These are phyloP conservation scores for Pterulicium gracile DNA, from an alignment of 1,284 basidiomycete species.

Conservation along the genomic window DNA sequence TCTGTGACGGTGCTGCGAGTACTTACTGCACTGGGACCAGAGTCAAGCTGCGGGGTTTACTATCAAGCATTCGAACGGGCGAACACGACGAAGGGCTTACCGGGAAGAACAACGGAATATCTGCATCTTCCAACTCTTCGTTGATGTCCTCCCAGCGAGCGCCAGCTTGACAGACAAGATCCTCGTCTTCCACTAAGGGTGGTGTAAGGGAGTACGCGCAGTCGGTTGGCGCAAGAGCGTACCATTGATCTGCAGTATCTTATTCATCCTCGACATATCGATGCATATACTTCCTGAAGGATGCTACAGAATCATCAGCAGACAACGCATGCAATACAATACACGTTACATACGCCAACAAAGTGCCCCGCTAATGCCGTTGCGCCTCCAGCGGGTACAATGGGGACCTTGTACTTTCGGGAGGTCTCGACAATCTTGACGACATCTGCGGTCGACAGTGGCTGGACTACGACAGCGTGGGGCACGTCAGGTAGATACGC, in stretches of 20 bases:
- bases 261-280: slow-evolving; percentile 56
- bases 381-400: slow-evolving; percentile 49
- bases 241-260: slow-evolving; percentile 43
- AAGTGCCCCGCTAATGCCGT: slow-evolving; percentile 46
- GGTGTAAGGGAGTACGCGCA: not conserved
- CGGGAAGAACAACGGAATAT: slow-evolving; percentile 60
- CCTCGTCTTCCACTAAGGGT: slow-evolving; percentile 44
- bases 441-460: slow-evolving; percentile 39
- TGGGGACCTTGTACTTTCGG: slow-evolving; percentile 39
- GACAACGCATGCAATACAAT: not conserved
- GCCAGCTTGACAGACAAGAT: slow-evolving; percentile 74
- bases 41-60: no score
- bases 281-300: slow-evolving; percentile 55
- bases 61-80: slow-evolving; percentile 16
- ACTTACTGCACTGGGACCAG: slow-evolving; percentile 41
- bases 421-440: slow-evolving; percentile 47
- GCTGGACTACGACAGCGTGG: slow-evolving; percentile 50
- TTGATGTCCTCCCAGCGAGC: slow-evolving; percentile 88
- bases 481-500: slow-evolving; percentile 58
- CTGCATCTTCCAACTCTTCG: slow-evolving; percentile 53
- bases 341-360: slow-evolving; percentile 21
- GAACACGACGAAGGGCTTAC: slow-evolving; percentile 22
- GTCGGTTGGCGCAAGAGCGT: slow-evolving; percentile 7
- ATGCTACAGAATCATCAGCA: slow-evolving; percentile 17
- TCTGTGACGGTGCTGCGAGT: not conserved